A percentile compares a stretch with the other conserved stretches of the same genome.
Conservation (phyloP, 2,329 filamentous ascomycete species). For the Aspergillus candidus region DNA sequence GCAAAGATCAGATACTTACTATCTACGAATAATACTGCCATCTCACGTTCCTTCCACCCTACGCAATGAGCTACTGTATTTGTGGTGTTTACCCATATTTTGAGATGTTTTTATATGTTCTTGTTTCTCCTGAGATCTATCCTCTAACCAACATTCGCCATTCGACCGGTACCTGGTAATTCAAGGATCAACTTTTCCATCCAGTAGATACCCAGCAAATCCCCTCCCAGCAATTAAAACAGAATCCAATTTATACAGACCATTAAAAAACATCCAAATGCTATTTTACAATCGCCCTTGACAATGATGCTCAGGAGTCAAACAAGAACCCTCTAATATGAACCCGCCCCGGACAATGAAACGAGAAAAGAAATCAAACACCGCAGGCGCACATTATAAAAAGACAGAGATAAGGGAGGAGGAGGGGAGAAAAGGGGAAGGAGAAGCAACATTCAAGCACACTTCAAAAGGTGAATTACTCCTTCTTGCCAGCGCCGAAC, state of each 20-base stretch:
- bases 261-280: constrained; percentile 21
- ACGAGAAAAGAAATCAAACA: constrained; percentile 15
- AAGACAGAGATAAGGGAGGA: constrained; percentile 11
- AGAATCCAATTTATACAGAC: constrained; percentile 20
- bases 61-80: too few relatives aligned
- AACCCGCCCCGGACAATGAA: constrained; percentile 13
- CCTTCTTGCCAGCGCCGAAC: constrained; percentile 39
- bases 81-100: too few relatives aligned
- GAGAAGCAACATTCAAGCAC: constrained; percentile 6
- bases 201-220: too few relatives aligned
- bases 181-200: too few relatives aligned
- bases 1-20: too few relatives aligned
- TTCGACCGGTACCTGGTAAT: too few relatives aligned
- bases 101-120: too few relatives aligned
- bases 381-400: constrained; percentile 15
- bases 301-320: constrained; percentile 20
- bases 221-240: constrained; percentile 7
- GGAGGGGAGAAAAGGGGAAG: constrained; percentile 8
- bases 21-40: too few relatives aligned
- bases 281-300: constrained; percentile 32
- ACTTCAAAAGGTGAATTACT: constrained; percentile 12
- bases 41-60: too few relatives aligned
- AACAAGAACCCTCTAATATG: constrained; percentile 23
- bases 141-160: too few relatives aligned
- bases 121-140: too few relatives aligned